A percentile compares a stretch with the other conserved stretches of the same genome.
These are phyloP conservation scores for Gelatoporia subvermispora DNA, from an alignment of 768 basidiomycete genomes.

Conservation along the genomic window DNA sequence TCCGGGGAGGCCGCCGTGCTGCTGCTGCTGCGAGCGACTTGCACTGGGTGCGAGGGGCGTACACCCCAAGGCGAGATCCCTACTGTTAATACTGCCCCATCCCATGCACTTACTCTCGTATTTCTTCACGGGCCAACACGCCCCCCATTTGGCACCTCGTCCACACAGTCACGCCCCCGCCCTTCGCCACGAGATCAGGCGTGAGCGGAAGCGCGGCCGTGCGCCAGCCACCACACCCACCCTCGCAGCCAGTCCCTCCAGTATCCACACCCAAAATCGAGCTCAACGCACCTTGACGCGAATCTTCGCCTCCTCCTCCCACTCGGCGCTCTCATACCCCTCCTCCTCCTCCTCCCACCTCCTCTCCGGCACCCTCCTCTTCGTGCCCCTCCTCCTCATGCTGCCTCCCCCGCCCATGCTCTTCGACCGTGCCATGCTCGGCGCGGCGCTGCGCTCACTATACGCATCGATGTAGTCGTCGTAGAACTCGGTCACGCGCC, in stretches of 20 bases:
- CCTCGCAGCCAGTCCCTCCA: neutral
- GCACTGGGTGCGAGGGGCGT: too few relatives aligned
- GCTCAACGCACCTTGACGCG: conserved; percentile 80
- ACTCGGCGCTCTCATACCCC: conserved; percentile 68
- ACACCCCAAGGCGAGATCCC: too few relatives aligned
- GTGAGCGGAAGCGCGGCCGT: too few relatives aligned
- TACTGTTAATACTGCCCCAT: too few relatives aligned
- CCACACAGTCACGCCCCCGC: too few relatives aligned
- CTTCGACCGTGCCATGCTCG: conserved; percentile 13
- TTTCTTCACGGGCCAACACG: too few relatives aligned
- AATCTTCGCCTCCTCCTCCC: conserved; percentile 63
- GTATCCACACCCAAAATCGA: too few relatives aligned
- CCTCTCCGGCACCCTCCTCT: conserved; percentile 31
- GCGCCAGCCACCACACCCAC: neutral
- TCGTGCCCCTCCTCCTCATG: conserved; percentile 45
- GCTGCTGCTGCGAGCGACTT: too few relatives aligned
- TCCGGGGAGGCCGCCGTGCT: too few relatives aligned
- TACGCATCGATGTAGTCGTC: conserved; percentile 69
- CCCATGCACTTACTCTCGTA: too few relatives aligned
- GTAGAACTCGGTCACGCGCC: conserved; percentile 66
- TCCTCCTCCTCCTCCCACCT: conserved; percentile 63
- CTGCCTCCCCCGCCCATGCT: conserved; percentile 22
- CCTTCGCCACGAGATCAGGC: too few relatives aligned
- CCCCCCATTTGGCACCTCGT: too few relatives aligned
- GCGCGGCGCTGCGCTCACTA: conserved; percentile 5